Conservation (phyloP, 768 basidiomycete genomes). For the Termitomyces sp. region DNA sequence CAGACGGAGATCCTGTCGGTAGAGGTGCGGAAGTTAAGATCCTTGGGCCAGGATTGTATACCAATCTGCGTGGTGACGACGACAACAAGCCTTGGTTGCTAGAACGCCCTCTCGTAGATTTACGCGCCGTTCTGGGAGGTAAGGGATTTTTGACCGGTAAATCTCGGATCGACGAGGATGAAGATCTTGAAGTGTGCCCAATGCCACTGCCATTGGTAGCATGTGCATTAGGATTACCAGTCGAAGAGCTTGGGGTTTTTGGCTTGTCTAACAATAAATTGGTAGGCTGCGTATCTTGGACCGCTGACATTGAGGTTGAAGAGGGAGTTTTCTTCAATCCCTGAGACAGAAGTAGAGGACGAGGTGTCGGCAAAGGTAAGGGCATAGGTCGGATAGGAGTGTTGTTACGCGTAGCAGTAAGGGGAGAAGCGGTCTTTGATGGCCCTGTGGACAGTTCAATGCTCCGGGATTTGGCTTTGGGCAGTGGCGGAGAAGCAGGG, state of each 20-base stretch:
- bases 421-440: neutral
- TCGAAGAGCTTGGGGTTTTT: neutral
- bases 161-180: neutral
- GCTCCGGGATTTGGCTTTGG: neutral
- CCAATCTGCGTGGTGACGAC: neutral
- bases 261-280: neutral
- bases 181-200: neutral
- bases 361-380: conserved; percentile 11
- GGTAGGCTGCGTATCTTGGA: neutral
- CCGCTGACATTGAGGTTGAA: neutral
- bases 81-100: neutral
- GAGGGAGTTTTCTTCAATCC: neutral
- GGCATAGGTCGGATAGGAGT: conserved; percentile 4
- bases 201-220: neutral
- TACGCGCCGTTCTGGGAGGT: conserved; percentile 8
- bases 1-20: neutral
- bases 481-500: neutral
- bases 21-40: neutral
- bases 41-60: neutral
- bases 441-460: neutral
- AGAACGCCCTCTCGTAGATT: conserved; percentile 4
- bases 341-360: neutral
- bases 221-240: neutral
- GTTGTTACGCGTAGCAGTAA: neutral
- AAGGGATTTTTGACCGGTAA: neutral